Evolutionary conservation across 2,329 filamentous ascomycete genomes (phyloP).

Genomic region (Xylaria arbuscula): DNA sequence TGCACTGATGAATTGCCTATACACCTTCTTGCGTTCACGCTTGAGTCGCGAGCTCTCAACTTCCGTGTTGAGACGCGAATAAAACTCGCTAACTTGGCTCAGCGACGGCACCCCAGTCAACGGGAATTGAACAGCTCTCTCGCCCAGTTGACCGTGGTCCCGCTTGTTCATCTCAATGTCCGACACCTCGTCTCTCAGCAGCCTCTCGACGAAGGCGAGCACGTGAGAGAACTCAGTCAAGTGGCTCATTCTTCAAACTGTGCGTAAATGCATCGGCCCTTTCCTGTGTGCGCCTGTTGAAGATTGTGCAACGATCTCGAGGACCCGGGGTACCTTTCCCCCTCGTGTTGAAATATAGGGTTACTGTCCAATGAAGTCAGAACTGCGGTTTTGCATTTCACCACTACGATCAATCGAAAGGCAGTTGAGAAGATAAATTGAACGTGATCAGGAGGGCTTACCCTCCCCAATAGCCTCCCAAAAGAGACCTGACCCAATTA

Average conservation of each 20-base stretch:
- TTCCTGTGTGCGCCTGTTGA: neutral
- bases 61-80: constrained; percentile 27
- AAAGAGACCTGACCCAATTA: neutral
- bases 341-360: neutral
- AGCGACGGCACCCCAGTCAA: constrained; percentile 32
- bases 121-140: constrained; percentile 31
- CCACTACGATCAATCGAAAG: neutral
- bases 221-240: constrained; percentile 30
- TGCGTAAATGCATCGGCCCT: neutral
- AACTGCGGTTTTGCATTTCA: too few species aligned
- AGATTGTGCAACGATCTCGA: neutral
- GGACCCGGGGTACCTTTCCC: neutral
- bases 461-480: neutral
- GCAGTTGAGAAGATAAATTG: neutral
- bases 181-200: constrained; percentile 36
- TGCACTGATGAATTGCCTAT: constrained; percentile 34
- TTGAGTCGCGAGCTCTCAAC: constrained; percentile 38
- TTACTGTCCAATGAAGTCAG: too few species aligned
- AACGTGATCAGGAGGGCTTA: neutral
- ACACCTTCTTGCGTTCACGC: constrained; percentile 35
- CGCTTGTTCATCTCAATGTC: constrained; percentile 7
- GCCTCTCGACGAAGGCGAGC: constrained; percentile 31
- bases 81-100: constrained; percentile 34
- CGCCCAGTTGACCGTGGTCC: constrained; percentile 28
- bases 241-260: constrained; percentile 31